Conservation (phyloP, 108 stramenopile genomes). For the Stephanodiscus triporus region DNA sequence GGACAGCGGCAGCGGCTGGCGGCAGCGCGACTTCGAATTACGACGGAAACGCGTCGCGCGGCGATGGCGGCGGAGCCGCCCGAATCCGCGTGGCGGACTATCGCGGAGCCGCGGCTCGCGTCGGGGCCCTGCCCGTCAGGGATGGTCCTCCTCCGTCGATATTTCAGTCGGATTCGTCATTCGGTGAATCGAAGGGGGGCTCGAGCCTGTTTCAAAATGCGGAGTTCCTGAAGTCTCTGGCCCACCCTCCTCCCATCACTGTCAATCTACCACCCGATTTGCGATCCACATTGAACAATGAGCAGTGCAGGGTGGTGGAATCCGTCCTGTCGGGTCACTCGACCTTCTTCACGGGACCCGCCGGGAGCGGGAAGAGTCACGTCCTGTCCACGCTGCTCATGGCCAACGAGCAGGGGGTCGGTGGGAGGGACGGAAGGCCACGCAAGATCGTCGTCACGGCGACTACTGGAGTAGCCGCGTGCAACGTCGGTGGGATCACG, state of each 20-base stretch:
- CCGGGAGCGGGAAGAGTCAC: conserved; percentile 49
- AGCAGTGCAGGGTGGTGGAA: conserved; percentile 45
- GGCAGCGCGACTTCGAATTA: not conserved
- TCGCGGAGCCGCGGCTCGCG: conserved; percentile 33
- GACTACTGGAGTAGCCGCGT: conserved; percentile 64
- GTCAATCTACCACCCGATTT: conserved; percentile 27
- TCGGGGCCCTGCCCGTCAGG: conserved; percentile 22
- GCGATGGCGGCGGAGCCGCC: not conserved
- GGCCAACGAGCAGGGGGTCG: conserved; percentile 34
- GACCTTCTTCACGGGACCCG: conserved; percentile 57
- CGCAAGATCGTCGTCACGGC: conserved; percentile 64
- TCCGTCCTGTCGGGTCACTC: conserved; percentile 40
- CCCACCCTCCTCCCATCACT: conserved; percentile 38
- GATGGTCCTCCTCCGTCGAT: conserved; percentile 12
- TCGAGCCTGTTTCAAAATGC: conserved; percentile 23
- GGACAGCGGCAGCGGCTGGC: not conserved
- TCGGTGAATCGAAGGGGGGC: conserved; percentile 10
- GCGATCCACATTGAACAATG: conserved; percentile 32
- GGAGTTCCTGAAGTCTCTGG: conserved; percentile 29
- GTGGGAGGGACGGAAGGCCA: conserved; percentile 15
- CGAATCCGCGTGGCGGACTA: conserved; percentile 31
- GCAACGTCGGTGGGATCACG: conserved; percentile 60
- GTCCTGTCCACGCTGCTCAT: conserved; percentile 33
- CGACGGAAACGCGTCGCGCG: not conserved
- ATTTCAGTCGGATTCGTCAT: conserved; percentile 11